A percentile compares a stretch with the other conserved stretches of the same genome.
Evolutionary conservation across 129 eudicot genomes (phyloP).

Genomic region (Chrysanthemum seticuspe): DNA sequence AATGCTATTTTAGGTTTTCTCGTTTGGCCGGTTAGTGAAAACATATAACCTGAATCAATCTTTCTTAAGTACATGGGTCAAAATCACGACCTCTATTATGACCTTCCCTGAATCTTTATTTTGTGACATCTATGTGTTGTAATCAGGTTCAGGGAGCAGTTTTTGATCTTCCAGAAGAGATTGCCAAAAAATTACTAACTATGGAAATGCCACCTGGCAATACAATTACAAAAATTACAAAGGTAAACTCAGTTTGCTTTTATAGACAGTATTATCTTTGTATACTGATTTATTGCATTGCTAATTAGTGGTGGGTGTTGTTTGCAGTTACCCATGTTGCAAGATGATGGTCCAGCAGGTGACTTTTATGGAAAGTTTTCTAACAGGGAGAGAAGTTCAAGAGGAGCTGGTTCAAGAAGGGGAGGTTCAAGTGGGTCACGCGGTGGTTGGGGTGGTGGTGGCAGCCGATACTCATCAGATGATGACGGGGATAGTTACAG

Average conservation of each 20-base stretch:
- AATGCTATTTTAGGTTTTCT: too few relatives aligned
- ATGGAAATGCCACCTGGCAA: slow-evolving; percentile 87
- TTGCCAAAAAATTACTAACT: slow-evolving; percentile 72
- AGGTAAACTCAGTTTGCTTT: slow-evolving; percentile 39
- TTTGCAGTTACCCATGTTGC: slow-evolving; percentile 84
- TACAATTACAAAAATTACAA: slow-evolving; percentile 67
- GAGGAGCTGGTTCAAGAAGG: slow-evolving; percentile 63
- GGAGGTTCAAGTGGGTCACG: slow-evolving; percentile 57
- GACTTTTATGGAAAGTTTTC: slow-evolving; percentile 89
- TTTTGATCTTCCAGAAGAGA: slow-evolving; percentile 96
- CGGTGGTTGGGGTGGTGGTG: slow-evolving; percentile 42
- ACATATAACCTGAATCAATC: too few relatives aligned
- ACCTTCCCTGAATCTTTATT: neutral
- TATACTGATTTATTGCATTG: neutral
- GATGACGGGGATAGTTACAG: slow-evolving; percentile 51
- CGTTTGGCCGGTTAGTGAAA: too few relatives aligned
- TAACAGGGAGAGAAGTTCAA: slow-evolving; percentile 56
- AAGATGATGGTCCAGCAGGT: slow-evolving; percentile 85
- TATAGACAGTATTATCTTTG: neutral
- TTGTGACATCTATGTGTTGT: slow-evolving; percentile 12
- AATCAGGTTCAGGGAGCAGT: slow-evolving; percentile 89
- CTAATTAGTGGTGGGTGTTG: slow-evolving; percentile 1
- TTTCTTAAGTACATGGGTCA: too few relatives aligned
- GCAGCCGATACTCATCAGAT: slow-evolving; percentile 43
- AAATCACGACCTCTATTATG: neutral